Evolutionary conservation across 306 rosid genomes (phyloP), one percentile per base, ranked within the genome.

Genomic region (Datisca glomerata): DNA sequence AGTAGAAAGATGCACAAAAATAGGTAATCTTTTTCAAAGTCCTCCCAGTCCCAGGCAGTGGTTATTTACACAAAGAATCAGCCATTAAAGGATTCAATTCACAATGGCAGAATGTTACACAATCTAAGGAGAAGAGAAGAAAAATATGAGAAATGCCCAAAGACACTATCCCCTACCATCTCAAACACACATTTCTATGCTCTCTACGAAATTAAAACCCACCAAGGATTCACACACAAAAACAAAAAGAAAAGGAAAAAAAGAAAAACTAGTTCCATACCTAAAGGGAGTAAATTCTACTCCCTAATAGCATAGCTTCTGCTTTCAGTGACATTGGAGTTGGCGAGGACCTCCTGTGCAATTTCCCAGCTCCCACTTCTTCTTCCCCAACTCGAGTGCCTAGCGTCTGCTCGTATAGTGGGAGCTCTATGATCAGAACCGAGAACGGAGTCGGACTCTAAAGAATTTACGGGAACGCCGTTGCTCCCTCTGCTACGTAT

Each of bases 361-460:
- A 86, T 78, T 32, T 86, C 96, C 94, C 86, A 86, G 72, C 69
- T 81, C 61, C 55, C 86, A 58, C 78, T 71, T 53, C 79, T 69
- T 65, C 79, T 71, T 58, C 80, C 91, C 94, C 96, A 75, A 66
- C 92, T 81, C 0, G 84, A 70, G 69, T 70, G 91, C 24, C 93
- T 67, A 16, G 69, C 68, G 22, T 78, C 86, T 3, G 93, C 59
- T 19, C 76, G 71, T 56, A 81, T 86, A n/a, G 85, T 76, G 43
- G 78, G 61, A 19, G 85, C 94, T 19, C 87, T 79, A 56, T 73
- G 86, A 65, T 68, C 94, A 7, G 85, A 66, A n/a, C 83, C 70
- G 42, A 81, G 32, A 63, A 61, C 76, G 15, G 94, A 86, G 56
- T 76, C 81, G 2, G 56, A 79, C 55, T 81, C 96, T 0, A 63